Percentiles rank a stretch among this genome's conserved stretches.
Conservation (phyloP, 495 filamentous ascomycete genomes). For the Daldinia loculata region DNA sequence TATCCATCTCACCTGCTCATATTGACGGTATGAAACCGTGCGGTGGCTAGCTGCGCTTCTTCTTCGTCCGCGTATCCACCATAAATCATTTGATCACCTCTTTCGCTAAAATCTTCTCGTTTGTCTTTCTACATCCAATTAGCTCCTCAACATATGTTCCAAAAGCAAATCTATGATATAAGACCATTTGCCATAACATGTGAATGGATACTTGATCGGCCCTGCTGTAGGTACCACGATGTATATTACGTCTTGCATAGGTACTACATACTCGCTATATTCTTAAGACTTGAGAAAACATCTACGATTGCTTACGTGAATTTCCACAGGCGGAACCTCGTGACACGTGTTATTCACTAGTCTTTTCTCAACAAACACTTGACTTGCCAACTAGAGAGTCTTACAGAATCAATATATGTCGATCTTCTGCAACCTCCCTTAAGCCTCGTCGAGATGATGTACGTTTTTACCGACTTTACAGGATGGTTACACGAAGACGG, state of each 20-base stretch:
- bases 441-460: neutral
- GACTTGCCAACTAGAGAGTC: neutral
- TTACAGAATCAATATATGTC: neutral
- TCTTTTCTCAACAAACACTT: neutral
- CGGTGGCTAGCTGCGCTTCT: neutral
- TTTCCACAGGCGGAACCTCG: neutral
- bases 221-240: neutral
- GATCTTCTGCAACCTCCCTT: neutral
- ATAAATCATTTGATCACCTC: neutral
- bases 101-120: neutral
- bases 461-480: neutral
- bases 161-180: neutral
- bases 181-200: neutral
- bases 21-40: neutral
- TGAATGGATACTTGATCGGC: neutral
- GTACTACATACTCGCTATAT: neutral
- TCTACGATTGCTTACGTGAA: neutral
- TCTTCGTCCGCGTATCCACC: neutral
- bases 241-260: neutral
- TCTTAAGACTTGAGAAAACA: neutral
- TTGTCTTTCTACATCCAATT: neutral
- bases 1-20: neutral
- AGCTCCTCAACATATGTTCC: neutral
- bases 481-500: neutral
- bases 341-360: neutral